phyloP scores from a whole-genome alignment of 2,329 filamentous ascomycete genomes.

The Daldinia sp. region DNA sequence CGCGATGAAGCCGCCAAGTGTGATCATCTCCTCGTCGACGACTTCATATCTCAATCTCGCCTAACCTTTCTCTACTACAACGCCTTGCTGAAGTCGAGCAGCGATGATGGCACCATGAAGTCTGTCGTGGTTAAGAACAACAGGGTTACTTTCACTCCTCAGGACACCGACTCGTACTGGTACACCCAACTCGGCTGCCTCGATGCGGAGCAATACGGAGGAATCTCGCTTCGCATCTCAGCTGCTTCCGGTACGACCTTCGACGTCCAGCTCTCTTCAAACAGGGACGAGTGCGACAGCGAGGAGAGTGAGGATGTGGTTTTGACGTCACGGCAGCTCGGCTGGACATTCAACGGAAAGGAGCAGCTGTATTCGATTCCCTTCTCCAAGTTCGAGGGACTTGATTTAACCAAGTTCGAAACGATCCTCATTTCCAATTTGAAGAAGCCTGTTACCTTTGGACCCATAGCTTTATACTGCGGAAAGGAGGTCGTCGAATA shows the following conservation, averaged over 20 bases:
- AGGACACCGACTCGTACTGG: conserved; percentile 65
- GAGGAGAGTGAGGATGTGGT: conserved; percentile 52
- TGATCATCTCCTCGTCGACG: conserved; percentile 64
- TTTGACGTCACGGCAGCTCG: conserved; percentile 62
- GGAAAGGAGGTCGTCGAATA: conserved; percentile 64
- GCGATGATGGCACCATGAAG: conserved; percentile 68
- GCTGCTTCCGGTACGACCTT: conserved; percentile 65
- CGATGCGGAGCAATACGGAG: conserved; percentile 64
- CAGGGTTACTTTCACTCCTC: conserved; percentile 65
- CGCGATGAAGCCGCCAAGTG: conserved; percentile 50
- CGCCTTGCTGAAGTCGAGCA: conserved; percentile 65
- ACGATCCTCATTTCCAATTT: conserved; percentile 64
- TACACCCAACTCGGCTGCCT: conserved; percentile 68
- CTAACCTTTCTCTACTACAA: conserved; percentile 73
- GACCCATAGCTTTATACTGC: conserved; percentile 70
- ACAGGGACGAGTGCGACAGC: conserved; percentile 58
- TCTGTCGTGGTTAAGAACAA: conserved; percentile 65
- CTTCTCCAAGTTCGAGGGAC: conserved; percentile 63
- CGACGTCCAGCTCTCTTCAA: conserved; percentile 64
- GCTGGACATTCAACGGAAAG: conserved; percentile 71
- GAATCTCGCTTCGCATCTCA: conserved; percentile 67
- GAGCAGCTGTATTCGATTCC: conserved; percentile 71
- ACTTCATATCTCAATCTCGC: conserved; percentile 72
- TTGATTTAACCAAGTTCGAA: conserved; percentile 65
- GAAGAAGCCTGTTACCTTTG: conserved; percentile 62